Percentiles rank a stretch among this genome's conserved stretches.
Evolutionary conservation across 1,284 basidiomycete genomes (phyloP).

Genomic region (Prillingera fragicola): DNA sequence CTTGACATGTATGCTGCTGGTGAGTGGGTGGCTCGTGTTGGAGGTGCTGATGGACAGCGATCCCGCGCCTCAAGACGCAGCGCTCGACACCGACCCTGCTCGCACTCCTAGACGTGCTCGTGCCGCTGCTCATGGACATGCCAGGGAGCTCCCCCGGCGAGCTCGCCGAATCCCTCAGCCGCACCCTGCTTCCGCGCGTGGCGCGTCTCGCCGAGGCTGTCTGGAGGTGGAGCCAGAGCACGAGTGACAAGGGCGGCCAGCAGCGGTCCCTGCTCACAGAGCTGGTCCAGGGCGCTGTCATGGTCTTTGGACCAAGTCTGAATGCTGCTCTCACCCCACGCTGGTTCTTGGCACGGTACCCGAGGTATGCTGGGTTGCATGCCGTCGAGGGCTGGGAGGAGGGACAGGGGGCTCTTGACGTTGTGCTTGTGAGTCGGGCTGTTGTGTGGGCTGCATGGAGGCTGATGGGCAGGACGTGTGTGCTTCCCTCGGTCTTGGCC

Average conservation of each 20-base stretch:
- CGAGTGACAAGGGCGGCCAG: slow-evolving; percentile 31
- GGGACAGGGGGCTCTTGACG: slow-evolving; percentile 14
- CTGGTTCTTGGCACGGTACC: slow-evolving; percentile 31
- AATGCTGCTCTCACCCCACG: slow-evolving; percentile 22
- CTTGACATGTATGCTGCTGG: slow-evolving; percentile 43
- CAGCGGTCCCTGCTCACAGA: slow-evolving; percentile 33
- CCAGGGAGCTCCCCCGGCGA: slow-evolving; percentile 5
- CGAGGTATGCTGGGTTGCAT: slow-evolving; percentile 20
- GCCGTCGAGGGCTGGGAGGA: slow-evolving; percentile 10
- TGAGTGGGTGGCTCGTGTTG: slow-evolving; percentile 17
- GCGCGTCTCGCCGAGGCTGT: slow-evolving; percentile 16
- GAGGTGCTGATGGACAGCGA: slow-evolving; percentile 12
- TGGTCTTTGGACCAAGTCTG: slow-evolving; percentile 25
- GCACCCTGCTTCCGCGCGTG: slow-evolving; percentile 13
- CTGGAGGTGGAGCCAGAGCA: slow-evolving; percentile 27
- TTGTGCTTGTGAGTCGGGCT: slow-evolving; percentile 12
- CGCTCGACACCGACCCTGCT: slow-evolving; percentile 35
- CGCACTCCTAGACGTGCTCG: slow-evolving; percentile 17
- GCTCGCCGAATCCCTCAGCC: slow-evolving; percentile 13
- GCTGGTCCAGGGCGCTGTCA: slow-evolving; percentile 22
- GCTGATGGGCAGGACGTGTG: slow-evolving; percentile 3
- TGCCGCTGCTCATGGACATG: slow-evolving; percentile 23
- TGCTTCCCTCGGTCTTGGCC: slow-evolving; percentile 8
- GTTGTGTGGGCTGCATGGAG: not conserved
- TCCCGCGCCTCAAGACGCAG: slow-evolving; percentile 22